A percentile compares a stretch with the other conserved stretches of the same genome.
phyloP scores from a whole-genome alignment of 108 stramenopile species.

The Fistulifera pelliculosa region DNA sequence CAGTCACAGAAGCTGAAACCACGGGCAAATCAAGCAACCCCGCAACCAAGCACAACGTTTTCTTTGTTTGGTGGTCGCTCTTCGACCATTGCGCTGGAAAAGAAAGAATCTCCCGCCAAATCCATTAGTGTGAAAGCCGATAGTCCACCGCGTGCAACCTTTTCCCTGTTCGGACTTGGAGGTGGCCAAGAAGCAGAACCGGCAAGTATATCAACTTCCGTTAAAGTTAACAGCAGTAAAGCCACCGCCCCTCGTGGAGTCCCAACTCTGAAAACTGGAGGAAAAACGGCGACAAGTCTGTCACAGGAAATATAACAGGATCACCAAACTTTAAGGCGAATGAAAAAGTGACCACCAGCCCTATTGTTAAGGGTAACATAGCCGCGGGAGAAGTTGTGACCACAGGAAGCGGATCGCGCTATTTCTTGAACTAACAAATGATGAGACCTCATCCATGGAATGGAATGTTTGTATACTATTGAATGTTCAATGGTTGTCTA shows the following conservation, averaged over 20 bases:
- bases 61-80: neutral
- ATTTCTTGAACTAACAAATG: slow-evolving; percentile 31
- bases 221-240: neutral
- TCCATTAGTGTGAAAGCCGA: slow-evolving; percentile 3
- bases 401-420: slow-evolving; percentile 69
- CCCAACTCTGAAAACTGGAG: slow-evolving; percentile 40
- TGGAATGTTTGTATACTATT: too few species aligned
- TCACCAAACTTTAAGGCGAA: slow-evolving; percentile 56
- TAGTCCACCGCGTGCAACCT: slow-evolving; percentile 22
- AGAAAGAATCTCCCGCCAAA: neutral
- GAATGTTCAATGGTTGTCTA: too few species aligned
- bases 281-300: slow-evolving; percentile 50
- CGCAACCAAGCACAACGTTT: too few species aligned
- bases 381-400: slow-evolving; percentile 45
- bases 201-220: neutral
- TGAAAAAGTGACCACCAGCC: slow-evolving; percentile 59
- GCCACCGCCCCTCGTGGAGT: slow-evolving; percentile 28
- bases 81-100: slow-evolving; percentile 5
- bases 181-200: neutral
- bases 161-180: slow-evolving; percentile 34
- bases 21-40: too few species aligned
- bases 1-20: slow-evolving; percentile 14
- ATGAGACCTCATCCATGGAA: too few species aligned
- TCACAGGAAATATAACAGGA: slow-evolving; percentile 52
- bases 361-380: slow-evolving; percentile 44